Evolutionary conservation across 495 filamentous ascomycete genomes (phyloP), one percentile per base, ranked within the genome.

Genomic region (Evansstolkia leycettana): DNA sequence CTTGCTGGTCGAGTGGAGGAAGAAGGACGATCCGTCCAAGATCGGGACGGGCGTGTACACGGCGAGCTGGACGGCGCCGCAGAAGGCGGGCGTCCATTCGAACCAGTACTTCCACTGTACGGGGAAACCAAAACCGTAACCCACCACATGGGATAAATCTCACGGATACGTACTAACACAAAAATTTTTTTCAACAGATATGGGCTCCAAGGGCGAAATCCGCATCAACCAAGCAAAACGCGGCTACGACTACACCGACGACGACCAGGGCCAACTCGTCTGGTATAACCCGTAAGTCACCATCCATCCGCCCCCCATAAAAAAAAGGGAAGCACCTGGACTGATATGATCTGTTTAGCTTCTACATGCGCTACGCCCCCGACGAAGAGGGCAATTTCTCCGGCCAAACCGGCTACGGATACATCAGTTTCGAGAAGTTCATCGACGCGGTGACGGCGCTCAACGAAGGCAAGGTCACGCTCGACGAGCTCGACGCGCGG

Each of bases 341-440:
- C n/a, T 0, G 7, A 38, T 3, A n/a, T 38, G 14, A 5, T 34
- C 14, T 34, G n/a, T 36, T 26, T 13, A 67, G 63, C 23, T 95
- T 95, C 64, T 95, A 95, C 51, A 95, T 95, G 88, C 75, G 78
- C 46, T 95, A 94, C 49, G 87, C 88, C 9, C 87, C 88, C 10
- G 87, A 94, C 44, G 88, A 94, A 54, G 84, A 93, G 54, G 88
- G 88, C 12, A 93, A 94, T 59, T 95, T 95, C 51, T 73, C 70
- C 23, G 88, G 88, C 14, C 88, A 94, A 55, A 81, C 76, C 5
- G 88, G 88, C 1, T 95, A 95, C 50, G 85, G 88, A 10, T 95
- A 94, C 52, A 74, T 94, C 41, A 84, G 78, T 36, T 89, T 94
- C 51, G 88, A 95, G 66, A 95, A 95, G 56, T 94, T 95, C 54